phyloP scores from a whole-genome alignment of 495 filamentous ascomycete species.

The Choiromyces venosus region DNA sequence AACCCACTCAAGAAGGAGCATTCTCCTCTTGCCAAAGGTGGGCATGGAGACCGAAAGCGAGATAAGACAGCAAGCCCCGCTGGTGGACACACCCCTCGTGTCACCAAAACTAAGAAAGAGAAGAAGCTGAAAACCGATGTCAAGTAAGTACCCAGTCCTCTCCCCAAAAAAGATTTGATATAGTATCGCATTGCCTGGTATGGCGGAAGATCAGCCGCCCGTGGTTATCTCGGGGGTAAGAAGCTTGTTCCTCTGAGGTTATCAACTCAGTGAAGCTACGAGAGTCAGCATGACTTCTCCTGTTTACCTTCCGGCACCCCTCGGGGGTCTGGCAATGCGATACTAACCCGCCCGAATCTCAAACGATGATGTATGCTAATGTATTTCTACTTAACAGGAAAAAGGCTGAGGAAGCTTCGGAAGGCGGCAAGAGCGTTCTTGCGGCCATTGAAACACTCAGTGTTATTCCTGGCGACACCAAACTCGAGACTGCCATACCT shows the following conservation, averaged over 20 bases:
- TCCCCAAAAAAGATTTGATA: background rate
- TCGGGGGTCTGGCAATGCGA: background rate
- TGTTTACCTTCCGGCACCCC: no score
- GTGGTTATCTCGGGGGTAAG: no score
- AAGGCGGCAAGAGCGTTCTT: background rate
- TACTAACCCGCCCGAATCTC: background rate
- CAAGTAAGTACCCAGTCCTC: background rate
- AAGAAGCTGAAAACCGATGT: background rate
- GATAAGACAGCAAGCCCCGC: background rate
- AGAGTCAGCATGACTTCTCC: no score
- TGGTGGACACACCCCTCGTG: background rate
- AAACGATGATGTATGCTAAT: background rate
- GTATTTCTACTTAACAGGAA: background rate
- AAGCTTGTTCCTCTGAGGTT: no score
- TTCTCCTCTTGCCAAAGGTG: background rate
- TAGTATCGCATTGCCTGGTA: no score
- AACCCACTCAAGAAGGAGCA: background rate
- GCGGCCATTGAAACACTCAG: no score
- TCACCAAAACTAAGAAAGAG: background rate
- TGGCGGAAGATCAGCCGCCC: no score
- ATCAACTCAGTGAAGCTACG: no score
- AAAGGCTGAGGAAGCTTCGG: background rate
- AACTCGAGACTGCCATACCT: no score
- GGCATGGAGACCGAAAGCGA: background rate
- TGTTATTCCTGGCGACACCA: no score